These are phyloP conservation scores for Sclerospora graminicola DNA, from an alignment of 352 stramenopile species.

Conservation along the genomic window DNA sequence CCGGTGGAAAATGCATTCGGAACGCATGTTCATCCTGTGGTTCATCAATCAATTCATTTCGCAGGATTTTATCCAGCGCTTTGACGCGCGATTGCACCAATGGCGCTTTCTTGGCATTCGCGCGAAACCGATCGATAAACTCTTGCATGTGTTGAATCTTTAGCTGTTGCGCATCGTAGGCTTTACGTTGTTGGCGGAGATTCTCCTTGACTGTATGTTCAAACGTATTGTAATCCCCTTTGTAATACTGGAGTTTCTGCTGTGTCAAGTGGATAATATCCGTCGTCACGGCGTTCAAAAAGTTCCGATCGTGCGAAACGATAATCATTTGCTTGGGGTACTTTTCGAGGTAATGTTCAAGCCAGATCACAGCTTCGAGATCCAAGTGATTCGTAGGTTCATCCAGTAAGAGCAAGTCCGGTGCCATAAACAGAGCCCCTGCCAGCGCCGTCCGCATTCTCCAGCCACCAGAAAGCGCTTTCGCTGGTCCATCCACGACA, in stretches of 20 bases:
- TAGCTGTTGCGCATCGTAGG: constrained; percentile 80
- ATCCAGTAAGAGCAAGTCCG: constrained; percentile 92
- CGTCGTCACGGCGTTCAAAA: constrained; percentile 94
- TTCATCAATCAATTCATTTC: constrained; percentile 86
- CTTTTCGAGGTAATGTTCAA: constrained; percentile 86
- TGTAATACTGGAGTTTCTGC: constrained; percentile 89
- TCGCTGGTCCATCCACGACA: constrained; percentile 87
- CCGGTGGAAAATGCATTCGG: constrained; percentile 91
- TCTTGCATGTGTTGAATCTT: constrained; percentile 95
- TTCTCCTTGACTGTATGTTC: constrained; percentile 91
- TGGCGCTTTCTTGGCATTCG: constrained; percentile 92
- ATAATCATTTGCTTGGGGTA: constrained; percentile 92
- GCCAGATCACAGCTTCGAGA: constrained; percentile 87
- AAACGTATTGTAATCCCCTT: constrained; percentile 96
- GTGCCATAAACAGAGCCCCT: constrained; percentile 91
- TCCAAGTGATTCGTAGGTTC: constrained; percentile 91
- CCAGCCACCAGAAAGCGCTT: constrained; percentile 90
- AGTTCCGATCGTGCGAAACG: constrained; percentile 93
- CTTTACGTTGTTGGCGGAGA: constrained; percentile 88
- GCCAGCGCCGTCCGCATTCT: constrained; percentile 91
- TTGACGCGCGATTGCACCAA: constrained; percentile 96
- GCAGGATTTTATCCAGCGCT: constrained; percentile 78
- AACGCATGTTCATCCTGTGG: constrained; percentile 90
- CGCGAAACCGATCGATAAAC: constrained; percentile 94
- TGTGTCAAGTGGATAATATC: constrained; percentile 92